Conservation (phyloP, 495 filamentous ascomycete species). For the Penicillium salamii region DNA sequence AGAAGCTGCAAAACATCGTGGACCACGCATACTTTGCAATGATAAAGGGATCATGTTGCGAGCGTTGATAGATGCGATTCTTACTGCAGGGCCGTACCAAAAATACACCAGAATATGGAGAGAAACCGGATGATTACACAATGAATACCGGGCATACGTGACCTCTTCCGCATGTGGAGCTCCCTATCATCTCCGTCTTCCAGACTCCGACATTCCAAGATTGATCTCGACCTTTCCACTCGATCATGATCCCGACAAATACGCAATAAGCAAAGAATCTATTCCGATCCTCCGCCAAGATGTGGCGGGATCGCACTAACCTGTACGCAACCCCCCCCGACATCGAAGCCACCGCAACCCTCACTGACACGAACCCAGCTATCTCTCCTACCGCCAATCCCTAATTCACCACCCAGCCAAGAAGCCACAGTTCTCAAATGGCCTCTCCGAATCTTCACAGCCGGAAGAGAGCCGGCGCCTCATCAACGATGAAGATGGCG, state of each 20-base stretch:
- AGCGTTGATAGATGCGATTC: too few relatives aligned
- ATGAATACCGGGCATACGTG: constrained; percentile 7
- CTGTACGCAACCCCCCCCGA: constrained; percentile 55
- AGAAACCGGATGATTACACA: neutral
- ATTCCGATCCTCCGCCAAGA: constrained; percentile 29
- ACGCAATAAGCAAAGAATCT: constrained; percentile 15
- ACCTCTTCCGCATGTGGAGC: constrained; percentile 7
- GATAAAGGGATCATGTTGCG: too few relatives aligned
- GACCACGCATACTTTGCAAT: too few relatives aligned
- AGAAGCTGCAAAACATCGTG: too few relatives aligned
- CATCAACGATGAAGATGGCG: constrained; percentile 82
- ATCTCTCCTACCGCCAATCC: constrained; percentile 97
- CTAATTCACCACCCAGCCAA: constrained; percentile 93
- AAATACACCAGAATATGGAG: constrained; percentile 1
- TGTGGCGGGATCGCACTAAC: constrained; percentile 99
- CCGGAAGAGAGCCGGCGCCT: constrained; percentile 82
- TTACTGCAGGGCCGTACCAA: neutral
- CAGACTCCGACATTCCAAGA: neutral
- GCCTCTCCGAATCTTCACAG: constrained; percentile 64
- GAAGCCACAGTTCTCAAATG: constrained; percentile 75
- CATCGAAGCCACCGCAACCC: neutral
- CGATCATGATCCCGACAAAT: constrained; percentile 14
- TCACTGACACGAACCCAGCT: constrained; percentile 49
- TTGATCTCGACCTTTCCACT: neutral
- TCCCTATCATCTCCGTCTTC: constrained; percentile 3